Evolutionary conservation across 2,329 filamentous ascomycete genomes (phyloP).

Genomic region (Penicillium sp.): DNA sequence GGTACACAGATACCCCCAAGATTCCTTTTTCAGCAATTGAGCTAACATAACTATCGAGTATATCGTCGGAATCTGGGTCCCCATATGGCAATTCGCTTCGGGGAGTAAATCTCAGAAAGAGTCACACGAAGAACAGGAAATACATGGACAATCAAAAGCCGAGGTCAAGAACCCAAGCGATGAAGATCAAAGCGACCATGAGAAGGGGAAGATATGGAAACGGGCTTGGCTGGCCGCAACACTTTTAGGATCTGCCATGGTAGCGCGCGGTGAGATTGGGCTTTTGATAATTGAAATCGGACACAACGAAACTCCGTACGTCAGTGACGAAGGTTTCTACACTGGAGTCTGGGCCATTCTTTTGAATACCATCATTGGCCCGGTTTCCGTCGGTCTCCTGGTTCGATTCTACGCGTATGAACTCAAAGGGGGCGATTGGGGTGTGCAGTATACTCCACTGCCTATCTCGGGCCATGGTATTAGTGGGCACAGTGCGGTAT

Average conservation of each 20-base stretch:
- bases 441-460: slow-evolving; percentile 15
- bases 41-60: slow-evolving; percentile 19
- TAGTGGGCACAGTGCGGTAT: background rate
- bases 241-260: slow-evolving; percentile 35
- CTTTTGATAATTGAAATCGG: slow-evolving; percentile 36
- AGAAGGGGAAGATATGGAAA: slow-evolving; percentile 1
- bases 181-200: background rate
- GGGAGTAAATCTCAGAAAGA: background rate
- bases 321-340: slow-evolving; percentile 38
- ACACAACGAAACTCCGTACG: slow-evolving; percentile 38
- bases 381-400: slow-evolving; percentile 28
- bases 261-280: slow-evolving; percentile 35
- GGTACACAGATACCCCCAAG: slow-evolving; percentile 10
- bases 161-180: background rate
- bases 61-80: slow-evolving; percentile 32
- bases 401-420: slow-evolving; percentile 24
- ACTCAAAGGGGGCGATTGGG: slow-evolving; percentile 29
- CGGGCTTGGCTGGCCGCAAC: slow-evolving; percentile 23
- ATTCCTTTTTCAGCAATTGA: background rate
- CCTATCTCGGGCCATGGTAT: background rate
- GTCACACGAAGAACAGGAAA: background rate
- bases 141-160: background rate
- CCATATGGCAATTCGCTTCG: slow-evolving; percentile 19
- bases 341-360: slow-evolving; percentile 35
- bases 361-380: slow-evolving; percentile 34